Evolutionary conservation across 441 rosid genomes (phyloP).

Genomic region (Adansonia rubrostipa): DNA sequence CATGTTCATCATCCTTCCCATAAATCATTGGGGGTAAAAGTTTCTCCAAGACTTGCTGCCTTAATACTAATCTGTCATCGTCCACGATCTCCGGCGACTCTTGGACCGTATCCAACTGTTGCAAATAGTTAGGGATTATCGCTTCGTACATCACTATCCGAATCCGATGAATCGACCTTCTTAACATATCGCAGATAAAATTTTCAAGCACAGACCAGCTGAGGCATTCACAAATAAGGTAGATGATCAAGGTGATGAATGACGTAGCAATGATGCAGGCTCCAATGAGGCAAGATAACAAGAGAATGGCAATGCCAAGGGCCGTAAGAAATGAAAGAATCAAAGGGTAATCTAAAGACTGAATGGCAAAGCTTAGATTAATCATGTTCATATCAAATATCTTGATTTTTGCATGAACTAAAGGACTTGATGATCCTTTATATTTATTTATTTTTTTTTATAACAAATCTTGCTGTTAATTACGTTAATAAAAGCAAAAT

Average conservation of each 20-base stretch:
- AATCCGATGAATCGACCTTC: background rate
- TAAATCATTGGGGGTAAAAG: slow-evolving; percentile 17
- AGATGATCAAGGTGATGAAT: slow-evolving; percentile 16
- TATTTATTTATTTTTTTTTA: background rate
- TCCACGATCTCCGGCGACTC: background rate
- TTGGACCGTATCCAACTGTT: background rate
- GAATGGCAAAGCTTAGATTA: background rate
- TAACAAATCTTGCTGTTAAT: background rate
- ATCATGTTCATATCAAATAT: background rate
- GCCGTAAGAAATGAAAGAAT: background rate
- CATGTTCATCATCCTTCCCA: background rate
- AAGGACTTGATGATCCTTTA: background rate
- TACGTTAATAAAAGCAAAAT: background rate
- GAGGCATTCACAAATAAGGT: slow-evolving; percentile 15
- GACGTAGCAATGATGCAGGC: slow-evolving; percentile 19
- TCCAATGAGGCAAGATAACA: slow-evolving; percentile 20
- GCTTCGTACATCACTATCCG: slow-evolving; percentile 8
- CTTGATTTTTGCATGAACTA: background rate
- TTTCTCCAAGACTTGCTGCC: slow-evolving; percentile 15
- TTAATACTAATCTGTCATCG: background rate
- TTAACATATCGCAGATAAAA: background rate
- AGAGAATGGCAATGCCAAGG: background rate
- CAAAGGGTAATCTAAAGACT: background rate
- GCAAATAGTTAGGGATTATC: slow-evolving; percentile 6
- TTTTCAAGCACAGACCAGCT: background rate